Evolutionary conservation across 2,329 filamentous ascomycete species (phyloP), one percentile per base, ranked within the genome.

Genomic region (Aureobasidium musti): DNA sequence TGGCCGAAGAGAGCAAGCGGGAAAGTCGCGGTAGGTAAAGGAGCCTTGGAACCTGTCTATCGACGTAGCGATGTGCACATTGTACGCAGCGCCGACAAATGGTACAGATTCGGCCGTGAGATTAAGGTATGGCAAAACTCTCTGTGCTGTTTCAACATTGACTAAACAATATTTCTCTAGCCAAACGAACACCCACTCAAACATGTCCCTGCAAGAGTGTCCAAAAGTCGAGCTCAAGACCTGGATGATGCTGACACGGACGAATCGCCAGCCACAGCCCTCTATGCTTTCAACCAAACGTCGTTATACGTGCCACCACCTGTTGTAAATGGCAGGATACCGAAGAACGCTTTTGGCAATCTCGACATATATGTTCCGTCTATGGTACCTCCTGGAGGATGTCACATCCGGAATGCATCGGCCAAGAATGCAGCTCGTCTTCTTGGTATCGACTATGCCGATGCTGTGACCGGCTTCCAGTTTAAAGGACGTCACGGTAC

Each of bases 401-500:
- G 79, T 17, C 86, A 89, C 70, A 78, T 89, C 33, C 79, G 79
- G 60, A 81, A 85, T 68, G 76, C 81, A 17, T 80, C 89, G 60
- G 89, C 91, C 1, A 81, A 85, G 1, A 85, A 85, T 60, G 94
- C 94, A 1, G 92, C 92, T 0, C 87, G 85, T 66, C 79, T 93
- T 1, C 77, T 97, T 1, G 88, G 88, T 0, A 83, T 98, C 21
- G 92, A 98, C 77, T 96, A 90, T 75, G 91, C 91, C 2, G 91
- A 94, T 37, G 95, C 95, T 0, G 86, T 99, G 5, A 95, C 89
- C 0, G 94, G 94, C 0, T 99, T 98, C 73, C 84, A 89, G 43
- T 99, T 98, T 79, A 89, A 87, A 73, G 92, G 92, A 0, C 86
- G 91, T 2, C 88, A 91, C 66, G 94, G 94, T 19, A 97, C 92